Conservation (phyloP, 306 rosid genomes). For the Coriaria nepalensis region DNA sequence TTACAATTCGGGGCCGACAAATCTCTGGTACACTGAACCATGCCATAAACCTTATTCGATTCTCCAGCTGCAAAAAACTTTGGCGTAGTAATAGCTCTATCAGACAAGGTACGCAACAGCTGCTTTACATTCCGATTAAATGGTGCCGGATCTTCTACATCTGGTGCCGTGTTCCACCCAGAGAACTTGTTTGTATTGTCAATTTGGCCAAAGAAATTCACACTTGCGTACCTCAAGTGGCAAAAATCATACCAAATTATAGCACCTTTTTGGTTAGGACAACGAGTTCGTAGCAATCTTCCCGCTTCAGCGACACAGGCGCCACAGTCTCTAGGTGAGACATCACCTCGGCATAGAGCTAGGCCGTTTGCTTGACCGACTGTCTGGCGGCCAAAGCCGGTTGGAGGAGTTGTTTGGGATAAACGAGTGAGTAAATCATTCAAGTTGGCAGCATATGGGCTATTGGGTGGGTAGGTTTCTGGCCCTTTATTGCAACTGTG, state of each 20-base stretch:
- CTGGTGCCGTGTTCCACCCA: slow-evolving; percentile 14
- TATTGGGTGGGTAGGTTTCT: too few relatives aligned
- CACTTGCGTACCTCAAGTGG: slow-evolving; percentile 22
- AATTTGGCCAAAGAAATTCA: slow-evolving; percentile 19
- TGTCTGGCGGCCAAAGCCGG: slow-evolving; percentile 17
- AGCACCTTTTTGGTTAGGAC: slow-evolving; percentile 24
- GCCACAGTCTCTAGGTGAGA: slow-evolving; percentile 11
- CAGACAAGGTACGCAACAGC: slow-evolving; percentile 8
- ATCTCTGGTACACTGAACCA: slow-evolving; percentile 29
- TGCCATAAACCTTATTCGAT: slow-evolving; percentile 15
- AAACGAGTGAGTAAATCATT: too few relatives aligned
- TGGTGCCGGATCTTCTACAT: slow-evolving; percentile 5
- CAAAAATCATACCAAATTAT: slow-evolving; percentile 25
- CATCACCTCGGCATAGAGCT: slow-evolving; percentile 33
- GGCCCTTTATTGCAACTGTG: too few relatives aligned
- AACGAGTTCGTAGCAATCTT: slow-evolving; percentile 10
- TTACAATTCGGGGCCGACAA: slow-evolving; percentile 13
- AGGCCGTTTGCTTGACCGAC: slow-evolving; percentile 18
- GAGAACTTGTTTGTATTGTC: slow-evolving; percentile 16
- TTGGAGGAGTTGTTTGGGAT: slow-evolving; percentile 19
- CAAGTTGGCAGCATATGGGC: too few relatives aligned
- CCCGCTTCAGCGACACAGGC: slow-evolving; percentile 15
- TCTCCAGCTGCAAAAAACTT: slow-evolving; percentile 17
- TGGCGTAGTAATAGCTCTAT: slow-evolving; percentile 1
- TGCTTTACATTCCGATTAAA: slow-evolving; percentile 16